Evolutionary conservation across 2,329 filamentous ascomycete species (phyloP).

Genomic region (Sordariomycetes sp.): DNA sequence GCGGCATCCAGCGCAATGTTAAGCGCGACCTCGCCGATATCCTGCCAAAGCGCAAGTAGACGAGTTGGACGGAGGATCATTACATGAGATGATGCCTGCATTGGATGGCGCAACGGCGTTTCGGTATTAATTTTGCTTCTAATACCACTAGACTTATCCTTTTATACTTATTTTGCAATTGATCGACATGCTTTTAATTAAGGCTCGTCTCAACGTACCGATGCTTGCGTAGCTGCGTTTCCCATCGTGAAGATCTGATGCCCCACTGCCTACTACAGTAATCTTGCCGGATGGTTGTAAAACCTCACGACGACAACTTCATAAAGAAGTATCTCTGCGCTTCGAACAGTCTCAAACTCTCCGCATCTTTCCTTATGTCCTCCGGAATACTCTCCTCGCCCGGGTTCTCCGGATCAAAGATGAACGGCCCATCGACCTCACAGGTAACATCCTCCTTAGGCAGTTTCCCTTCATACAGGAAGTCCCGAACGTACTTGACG

Average conservation of each 20-base stretch:
- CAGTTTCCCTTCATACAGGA: slow-evolving; percentile 25
- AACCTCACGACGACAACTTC: not conserved
- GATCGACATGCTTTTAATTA: too few relatives aligned
- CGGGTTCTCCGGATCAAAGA: slow-evolving; percentile 6
- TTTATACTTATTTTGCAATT: too few relatives aligned
- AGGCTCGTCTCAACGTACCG: too few relatives aligned
- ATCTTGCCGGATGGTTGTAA: not conserved
- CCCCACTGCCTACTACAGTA: too few relatives aligned
- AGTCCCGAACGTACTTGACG: slow-evolving; percentile 22
- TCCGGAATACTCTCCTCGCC: not conserved
- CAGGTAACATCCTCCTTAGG: slow-evolving; percentile 24
- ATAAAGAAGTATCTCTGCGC: not conserved
- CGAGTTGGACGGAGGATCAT: not conserved
- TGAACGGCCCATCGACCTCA: slow-evolving; percentile 28
- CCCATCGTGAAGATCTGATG: too few relatives aligned
- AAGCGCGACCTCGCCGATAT: slow-evolving; percentile 18
- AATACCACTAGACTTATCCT: not conserved
- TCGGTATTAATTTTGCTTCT: not conserved
- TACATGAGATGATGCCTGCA: not conserved
- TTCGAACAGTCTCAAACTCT: not conserved
- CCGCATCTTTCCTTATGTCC: not conserved
- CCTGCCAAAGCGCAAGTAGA: not conserved
- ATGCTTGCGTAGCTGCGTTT: too few relatives aligned
- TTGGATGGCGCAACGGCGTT: not conserved
- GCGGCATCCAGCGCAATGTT: slow-evolving; percentile 27